Percentiles rank a stretch among this genome's conserved stretches.
These are phyloP conservation scores for Coprinopsis marcescibilis DNA, from an alignment of 768 basidiomycete genomes.

Conservation along the genomic window DNA sequence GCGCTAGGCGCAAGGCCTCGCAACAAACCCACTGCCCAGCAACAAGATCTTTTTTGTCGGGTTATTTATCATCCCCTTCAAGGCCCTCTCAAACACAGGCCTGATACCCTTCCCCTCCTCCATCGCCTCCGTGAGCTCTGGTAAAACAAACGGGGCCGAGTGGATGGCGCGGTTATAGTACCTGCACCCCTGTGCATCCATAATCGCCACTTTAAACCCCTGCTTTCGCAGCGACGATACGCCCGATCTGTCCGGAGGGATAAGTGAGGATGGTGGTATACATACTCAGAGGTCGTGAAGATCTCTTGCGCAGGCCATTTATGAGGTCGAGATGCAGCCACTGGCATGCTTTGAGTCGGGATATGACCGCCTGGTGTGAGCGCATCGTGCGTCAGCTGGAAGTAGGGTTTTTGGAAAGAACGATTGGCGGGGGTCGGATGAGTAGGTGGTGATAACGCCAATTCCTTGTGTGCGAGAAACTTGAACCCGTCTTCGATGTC, in stretches of 20 bases:
- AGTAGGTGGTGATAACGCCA: constrained; percentile 97
- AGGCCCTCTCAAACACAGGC: constrained; percentile 70
- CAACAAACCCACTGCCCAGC: constrained; percentile 93
- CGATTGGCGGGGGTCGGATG: constrained; percentile 94
- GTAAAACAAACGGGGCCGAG: constrained; percentile 77
- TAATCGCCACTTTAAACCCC: constrained; percentile 67
- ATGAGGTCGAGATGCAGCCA: constrained; percentile 95
- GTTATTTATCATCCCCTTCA: constrained; percentile 35
- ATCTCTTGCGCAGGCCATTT: constrained; percentile 58
- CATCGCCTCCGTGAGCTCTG: constrained; percentile 80
- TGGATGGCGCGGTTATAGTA: constrained; percentile 89
- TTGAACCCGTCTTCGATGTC: constrained; percentile 95
- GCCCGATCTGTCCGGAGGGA: constrained; percentile 95
- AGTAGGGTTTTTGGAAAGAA: constrained; percentile 97
- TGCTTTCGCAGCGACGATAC: constrained; percentile 87
- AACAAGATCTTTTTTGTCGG: constrained; percentile 71
- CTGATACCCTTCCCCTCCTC: constrained; percentile 65
- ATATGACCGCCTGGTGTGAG: constrained; percentile 87
- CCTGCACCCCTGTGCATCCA: constrained; percentile 60
- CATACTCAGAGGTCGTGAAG: constrained; percentile 84
- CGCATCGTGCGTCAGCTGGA: constrained; percentile 87
- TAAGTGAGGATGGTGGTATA: constrained; percentile 97
- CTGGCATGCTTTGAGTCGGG: constrained; percentile 89
- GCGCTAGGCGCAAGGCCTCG: constrained; percentile 94
- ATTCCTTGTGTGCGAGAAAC: constrained; percentile 83